Percentiles rank a stretch among this genome's conserved stretches.
These are phyloP conservation scores for Begonia fuchsioides DNA, from an alignment of 306 rosid species.

Conservation along the genomic window DNA sequence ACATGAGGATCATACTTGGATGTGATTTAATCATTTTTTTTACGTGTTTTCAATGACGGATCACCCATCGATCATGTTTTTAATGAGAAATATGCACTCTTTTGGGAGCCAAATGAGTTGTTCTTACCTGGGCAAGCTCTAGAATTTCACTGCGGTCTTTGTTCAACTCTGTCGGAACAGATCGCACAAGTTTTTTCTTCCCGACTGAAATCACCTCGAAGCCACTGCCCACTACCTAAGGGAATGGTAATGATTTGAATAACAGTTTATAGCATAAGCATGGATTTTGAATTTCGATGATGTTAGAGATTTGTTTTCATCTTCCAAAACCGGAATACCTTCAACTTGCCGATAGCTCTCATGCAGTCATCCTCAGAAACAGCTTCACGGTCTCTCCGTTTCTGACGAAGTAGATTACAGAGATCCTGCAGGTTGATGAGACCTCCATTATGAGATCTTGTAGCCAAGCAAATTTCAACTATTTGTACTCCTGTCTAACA, in stretches of 20 bases:
- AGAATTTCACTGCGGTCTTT: conserved; percentile 93
- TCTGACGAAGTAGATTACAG: conserved; percentile 54
- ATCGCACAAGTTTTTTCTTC: conserved; percentile 83
- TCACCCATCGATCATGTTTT: neutral
- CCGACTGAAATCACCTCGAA: conserved; percentile 93
- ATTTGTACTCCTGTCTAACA: conserved; percentile 86
- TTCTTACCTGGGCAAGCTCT: conserved; percentile 89
- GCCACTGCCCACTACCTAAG: conserved; percentile 85
- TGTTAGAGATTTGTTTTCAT: too few relatives aligned
- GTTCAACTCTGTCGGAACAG: conserved; percentile 96
- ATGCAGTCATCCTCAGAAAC: conserved; percentile 95
- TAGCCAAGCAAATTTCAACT: conserved; percentile 86
- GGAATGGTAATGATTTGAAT: neutral
- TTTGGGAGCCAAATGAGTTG: neutral
- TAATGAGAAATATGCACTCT: too few relatives aligned
- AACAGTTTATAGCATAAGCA: too few relatives aligned
- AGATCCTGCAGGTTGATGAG: conserved; percentile 78
- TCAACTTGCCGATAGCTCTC: too few relatives aligned
- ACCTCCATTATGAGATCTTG: conserved; percentile 85
- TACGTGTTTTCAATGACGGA: neutral
- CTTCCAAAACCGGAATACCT: too few relatives aligned
- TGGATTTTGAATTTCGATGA: too few relatives aligned
- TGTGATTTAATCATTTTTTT: neutral
- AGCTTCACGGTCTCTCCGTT: conserved; percentile 60
- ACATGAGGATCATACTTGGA: neutral